phyloP scores from a whole-genome alignment of 306 rosid species.

The Argentina anserina region DNA sequence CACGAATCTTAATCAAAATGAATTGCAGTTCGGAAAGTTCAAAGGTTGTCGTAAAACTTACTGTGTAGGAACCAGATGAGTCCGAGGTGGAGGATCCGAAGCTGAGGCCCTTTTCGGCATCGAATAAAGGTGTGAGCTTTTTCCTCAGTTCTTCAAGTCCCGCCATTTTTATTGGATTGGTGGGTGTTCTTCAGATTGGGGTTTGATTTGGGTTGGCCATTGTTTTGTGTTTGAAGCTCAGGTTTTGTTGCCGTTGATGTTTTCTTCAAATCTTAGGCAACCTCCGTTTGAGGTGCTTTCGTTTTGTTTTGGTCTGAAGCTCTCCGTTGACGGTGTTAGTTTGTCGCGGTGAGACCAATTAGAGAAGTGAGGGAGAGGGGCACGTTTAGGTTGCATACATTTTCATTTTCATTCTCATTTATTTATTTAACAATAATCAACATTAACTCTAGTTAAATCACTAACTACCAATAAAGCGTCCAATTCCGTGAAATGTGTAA shows the following conservation, averaged over 20 bases:
- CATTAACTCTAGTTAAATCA: too few relatives aligned
- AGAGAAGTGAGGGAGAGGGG: too few relatives aligned
- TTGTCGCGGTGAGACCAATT: background rate
- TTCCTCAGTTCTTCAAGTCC: slow-evolving; percentile 84
- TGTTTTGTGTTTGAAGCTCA: background rate
- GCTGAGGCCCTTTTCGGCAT: slow-evolving; percentile 72
- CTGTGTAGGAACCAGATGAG: slow-evolving; percentile 81
- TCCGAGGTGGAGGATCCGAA: slow-evolving; percentile 51
- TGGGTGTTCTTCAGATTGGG: background rate
- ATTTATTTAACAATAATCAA: too few relatives aligned
- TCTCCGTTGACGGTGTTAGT: background rate
- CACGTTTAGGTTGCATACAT: too few relatives aligned
- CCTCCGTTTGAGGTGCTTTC: background rate
- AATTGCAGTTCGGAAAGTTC: background rate
- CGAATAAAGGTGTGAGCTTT: slow-evolving; percentile 74
- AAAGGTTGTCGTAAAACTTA: slow-evolving; percentile 20
- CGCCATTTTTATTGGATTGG: slow-evolving; percentile 42
- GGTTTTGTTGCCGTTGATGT: background rate
- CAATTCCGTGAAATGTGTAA: too few relatives aligned
- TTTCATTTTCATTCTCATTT: too few relatives aligned
- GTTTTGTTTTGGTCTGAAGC: background rate
- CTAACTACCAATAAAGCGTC: too few relatives aligned
- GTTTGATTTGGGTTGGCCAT: background rate
- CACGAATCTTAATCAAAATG: background rate
- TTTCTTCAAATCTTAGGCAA: background rate